These are phyloP conservation scores for Adansonia gregorii DNA, from an alignment of 441 rosid genomes.

Conservation along the genomic window DNA sequence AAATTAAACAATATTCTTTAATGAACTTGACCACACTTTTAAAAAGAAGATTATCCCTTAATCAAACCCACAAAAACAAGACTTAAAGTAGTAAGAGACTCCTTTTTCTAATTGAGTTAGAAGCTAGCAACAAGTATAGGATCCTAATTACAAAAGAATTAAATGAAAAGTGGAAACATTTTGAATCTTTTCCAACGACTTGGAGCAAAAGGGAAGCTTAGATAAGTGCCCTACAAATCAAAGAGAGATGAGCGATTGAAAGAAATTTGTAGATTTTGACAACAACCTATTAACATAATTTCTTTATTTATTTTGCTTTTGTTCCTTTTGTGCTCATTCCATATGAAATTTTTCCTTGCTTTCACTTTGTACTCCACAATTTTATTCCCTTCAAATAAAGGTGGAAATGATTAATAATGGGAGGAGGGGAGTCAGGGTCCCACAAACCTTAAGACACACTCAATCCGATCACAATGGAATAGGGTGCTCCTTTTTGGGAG, in stretches of 20 bases:
- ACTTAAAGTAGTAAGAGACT: slow-evolving; percentile 35
- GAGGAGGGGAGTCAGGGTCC: slow-evolving; percentile 24
- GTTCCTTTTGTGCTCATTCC: slow-evolving; percentile 29
- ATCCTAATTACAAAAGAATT: slow-evolving; percentile 28
- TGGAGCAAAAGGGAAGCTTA: slow-evolving; percentile 39
- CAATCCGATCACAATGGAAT: slow-evolving; percentile 37
- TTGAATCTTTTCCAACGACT: slow-evolving; percentile 50
- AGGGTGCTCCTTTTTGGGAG: slow-evolving; percentile 33
- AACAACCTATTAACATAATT: slow-evolving; percentile 35
- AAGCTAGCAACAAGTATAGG: slow-evolving; percentile 27
- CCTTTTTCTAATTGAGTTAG: slow-evolving; percentile 28
- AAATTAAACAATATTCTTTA: slow-evolving; percentile 36
- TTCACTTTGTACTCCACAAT: slow-evolving; percentile 32
- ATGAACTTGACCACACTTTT: slow-evolving; percentile 31
- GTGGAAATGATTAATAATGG: slow-evolving; percentile 32
- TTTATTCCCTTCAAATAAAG: slow-evolving; percentile 44
- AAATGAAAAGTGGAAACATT: slow-evolving; percentile 41
- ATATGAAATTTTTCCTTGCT: slow-evolving; percentile 19
- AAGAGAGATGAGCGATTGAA: slow-evolving; percentile 30
- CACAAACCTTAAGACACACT: slow-evolving; percentile 34
- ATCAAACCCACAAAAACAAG: slow-evolving; percentile 36
- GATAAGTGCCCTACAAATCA: slow-evolving; percentile 39
- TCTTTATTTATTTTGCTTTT: slow-evolving; percentile 15
- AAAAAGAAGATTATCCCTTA: slow-evolving; percentile 30
- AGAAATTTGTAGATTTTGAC: slow-evolving; percentile 44